Base-by-base conservation (phyloP, 495 filamentous ascomycete genomes). In the Evernia prunastri region DNA sequence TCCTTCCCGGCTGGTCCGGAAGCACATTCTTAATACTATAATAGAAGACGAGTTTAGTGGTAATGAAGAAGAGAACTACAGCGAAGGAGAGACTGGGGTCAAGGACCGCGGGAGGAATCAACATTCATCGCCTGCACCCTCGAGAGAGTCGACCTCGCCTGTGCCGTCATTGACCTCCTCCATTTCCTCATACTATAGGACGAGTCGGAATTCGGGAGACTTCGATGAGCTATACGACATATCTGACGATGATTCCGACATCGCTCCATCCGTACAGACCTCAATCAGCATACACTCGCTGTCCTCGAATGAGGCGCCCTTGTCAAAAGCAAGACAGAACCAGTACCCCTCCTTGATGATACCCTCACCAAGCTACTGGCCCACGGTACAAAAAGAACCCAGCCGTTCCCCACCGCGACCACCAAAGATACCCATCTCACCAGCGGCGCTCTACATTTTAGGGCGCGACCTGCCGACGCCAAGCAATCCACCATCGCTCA, bases 221-320 rank as follows among this genome's bases (percentile, higher is more conserved):
- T 92, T 92, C 71, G 90, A 94, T 70, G 90, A 94, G 64, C 75
- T 96, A 27, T 95, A 96, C 69, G 90, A 96, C 72, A 80, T 89
- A 39, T 90, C 89, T 11, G 86, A 88, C 53, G 84, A 88, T 60
- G 90, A 95, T 53, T 83, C 87, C 9, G 71, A 78, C 27, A 68
- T 81, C 67, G 80, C 80, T 27, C 69, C 74, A 39, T 72, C 77
- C 15, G 74, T 75, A 59, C 60, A 67, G 47, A 68, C 60, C 59
- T 74, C 77, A 35, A 78, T 74, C 12, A 76, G 73, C 42, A 78
- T 76, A 66, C 68, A 76, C 59, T 67, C 69, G 39, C 76, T 74
- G 56, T 67, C 68, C 71, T 76, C 58, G 75, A 76, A 54, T 73
- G 73, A 58, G 60, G 80, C 76, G 3, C 67, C 77, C 37, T 65